Base-by-base conservation (phyloP, 106 monocot genomes). In the Dendrobium officinale region DNA sequence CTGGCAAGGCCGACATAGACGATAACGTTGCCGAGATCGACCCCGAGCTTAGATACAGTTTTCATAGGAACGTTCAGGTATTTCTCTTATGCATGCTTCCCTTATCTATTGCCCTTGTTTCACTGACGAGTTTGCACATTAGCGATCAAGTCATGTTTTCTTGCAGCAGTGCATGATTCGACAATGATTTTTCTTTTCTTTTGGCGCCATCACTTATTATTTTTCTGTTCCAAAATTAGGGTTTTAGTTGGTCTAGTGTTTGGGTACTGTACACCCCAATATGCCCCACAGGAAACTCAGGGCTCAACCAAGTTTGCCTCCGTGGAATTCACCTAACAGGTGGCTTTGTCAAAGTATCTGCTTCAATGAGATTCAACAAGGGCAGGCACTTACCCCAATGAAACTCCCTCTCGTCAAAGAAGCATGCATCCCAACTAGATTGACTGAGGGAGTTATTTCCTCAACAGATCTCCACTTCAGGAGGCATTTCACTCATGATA, bases 21-120 rank as follows among this genome's bases (percentile, higher is more conserved):
- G 82, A 79, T 8, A 67, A 79, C 51, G 41, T 75, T 4, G 40
- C 66, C 15, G 86, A 86, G 75, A 82, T 82, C 76, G 86, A 86
- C 43, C 82, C 85, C 3, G 85, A 85, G 67, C 86, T 86, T 51
- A 45, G 86, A 48, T 86, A 86, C 79, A 86, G 86, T 59, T 86
- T 86, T 59, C 82, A 86, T 75, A 79, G 86, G 54, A 86, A 86
- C 81, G 76, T 82, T 24, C 72, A 81, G 82, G 86, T 86, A 17
- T 11, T 76, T 47, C 10, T 81, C 26, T 37, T 26, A 75, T 42
- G 29, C 56, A 26, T n/a, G 47, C 49, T 17, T 5, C 16, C 24
- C 42, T n/a, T 49, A 8, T 18, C 24, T 15, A 37, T 37, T 37
- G 5, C 16, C 33, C 11, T 70, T 10, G 27, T 3, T 49, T 76